Evolutionary conservation across 2,329 filamentous ascomycete species (phyloP).

Genomic region (Hypomyces rosellus): DNA sequence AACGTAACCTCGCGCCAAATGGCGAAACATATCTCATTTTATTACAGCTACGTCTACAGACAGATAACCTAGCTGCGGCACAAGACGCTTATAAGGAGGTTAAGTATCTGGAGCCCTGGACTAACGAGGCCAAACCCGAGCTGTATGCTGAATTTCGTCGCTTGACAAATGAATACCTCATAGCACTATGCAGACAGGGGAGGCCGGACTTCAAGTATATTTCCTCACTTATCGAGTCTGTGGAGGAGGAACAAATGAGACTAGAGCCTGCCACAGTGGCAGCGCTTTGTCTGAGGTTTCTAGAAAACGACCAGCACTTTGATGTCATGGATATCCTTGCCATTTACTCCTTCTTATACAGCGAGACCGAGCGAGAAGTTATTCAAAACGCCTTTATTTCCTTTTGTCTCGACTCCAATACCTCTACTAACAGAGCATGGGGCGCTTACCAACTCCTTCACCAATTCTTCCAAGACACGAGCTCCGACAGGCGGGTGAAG

Average conservation of each 20-base stretch:
- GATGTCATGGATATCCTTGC: slow-evolving; percentile 81
- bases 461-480: slow-evolving; percentile 60
- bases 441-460: slow-evolving; percentile 59
- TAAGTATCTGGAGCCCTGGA: slow-evolving; percentile 27
- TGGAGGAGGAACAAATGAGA: slow-evolving; percentile 62
- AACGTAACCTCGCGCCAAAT: slow-evolving; percentile 61
- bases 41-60: slow-evolving; percentile 68
- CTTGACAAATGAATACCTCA: slow-evolving; percentile 65
- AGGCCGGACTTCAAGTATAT: slow-evolving; percentile 64
- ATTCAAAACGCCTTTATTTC: slow-evolving; percentile 61
- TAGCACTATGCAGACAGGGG: slow-evolving; percentile 55
- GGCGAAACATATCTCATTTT: slow-evolving; percentile 66
- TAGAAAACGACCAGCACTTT: slow-evolving; percentile 68
- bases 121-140: slow-evolving; percentile 40
- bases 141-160: slow-evolving; percentile 46
- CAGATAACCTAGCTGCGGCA: slow-evolving; percentile 66
- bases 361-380: slow-evolving; percentile 58
- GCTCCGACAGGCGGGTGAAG: slow-evolving; percentile 56
- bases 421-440: slow-evolving; percentile 59
- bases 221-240: slow-evolving; percentile 63
- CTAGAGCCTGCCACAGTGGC: slow-evolving; percentile 71
- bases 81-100: slow-evolving; percentile 54
- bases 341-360: slow-evolving; percentile 63
- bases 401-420: slow-evolving; percentile 59
- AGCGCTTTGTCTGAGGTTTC: slow-evolving; percentile 64